phyloP scores from a whole-genome alignment of 306 rosid species.

The Prunus campanulata region DNA sequence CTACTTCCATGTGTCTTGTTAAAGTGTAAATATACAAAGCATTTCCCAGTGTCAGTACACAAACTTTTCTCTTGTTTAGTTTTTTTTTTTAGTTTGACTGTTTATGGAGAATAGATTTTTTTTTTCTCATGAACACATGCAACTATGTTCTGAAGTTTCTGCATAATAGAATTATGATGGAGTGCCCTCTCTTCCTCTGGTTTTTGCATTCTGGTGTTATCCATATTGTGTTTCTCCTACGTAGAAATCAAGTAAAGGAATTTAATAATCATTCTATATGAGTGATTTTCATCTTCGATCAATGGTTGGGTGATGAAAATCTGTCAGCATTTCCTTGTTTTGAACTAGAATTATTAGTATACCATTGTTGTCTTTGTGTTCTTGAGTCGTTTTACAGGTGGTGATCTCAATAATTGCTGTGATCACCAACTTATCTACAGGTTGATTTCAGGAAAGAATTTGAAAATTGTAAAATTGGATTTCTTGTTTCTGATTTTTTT shows the following conservation, averaged over 20 bases:
- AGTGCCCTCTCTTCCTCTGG: background rate
- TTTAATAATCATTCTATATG: background rate
- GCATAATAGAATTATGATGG: background rate
- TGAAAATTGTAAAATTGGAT: constrained; percentile 8
- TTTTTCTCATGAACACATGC: background rate
- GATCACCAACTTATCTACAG: background rate
- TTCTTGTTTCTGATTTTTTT: constrained; percentile 15
- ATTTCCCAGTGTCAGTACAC: background rate
- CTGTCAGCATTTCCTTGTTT: constrained; percentile 14
- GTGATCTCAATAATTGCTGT: constrained; percentile 4
- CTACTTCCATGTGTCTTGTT: background rate
- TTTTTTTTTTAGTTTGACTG: background rate
- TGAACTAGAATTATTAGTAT: constrained; percentile 9
- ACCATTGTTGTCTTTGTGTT: background rate
- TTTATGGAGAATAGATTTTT: background rate
- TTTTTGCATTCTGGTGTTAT: background rate
- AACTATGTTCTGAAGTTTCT: background rate
- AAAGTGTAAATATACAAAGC: background rate
- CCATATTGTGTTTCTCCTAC: background rate
- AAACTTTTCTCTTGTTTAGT: background rate
- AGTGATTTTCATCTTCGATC: background rate
- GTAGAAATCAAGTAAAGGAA: background rate
- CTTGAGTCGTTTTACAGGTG: background rate
- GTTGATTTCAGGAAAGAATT: constrained; percentile 16
- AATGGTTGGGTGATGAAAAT: constrained; percentile 17